phyloP scores from a whole-genome alignment of 1,139 yeast genomes.

The Pichia sp. region DNA sequence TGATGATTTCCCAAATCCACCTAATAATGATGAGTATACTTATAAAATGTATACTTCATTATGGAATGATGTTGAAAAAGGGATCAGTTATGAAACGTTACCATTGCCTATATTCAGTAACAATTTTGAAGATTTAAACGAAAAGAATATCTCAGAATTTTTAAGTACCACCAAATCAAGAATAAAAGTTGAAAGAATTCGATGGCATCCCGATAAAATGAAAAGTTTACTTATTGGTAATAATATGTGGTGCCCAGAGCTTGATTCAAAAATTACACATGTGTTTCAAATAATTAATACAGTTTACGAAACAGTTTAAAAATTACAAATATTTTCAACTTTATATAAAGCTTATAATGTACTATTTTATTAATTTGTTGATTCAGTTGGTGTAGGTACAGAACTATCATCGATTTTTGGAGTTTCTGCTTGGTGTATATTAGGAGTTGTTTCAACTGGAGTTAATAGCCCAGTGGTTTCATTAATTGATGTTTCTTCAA shows the following conservation, averaged over 20 bases:
- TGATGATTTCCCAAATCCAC: not conserved
- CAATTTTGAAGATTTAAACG: slow-evolving; percentile 15
- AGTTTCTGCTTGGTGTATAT: slow-evolving; percentile 5
- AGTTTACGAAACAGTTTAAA: slow-evolving; percentile 28
- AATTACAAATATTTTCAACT: not conserved
- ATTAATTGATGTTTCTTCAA: not conserved
- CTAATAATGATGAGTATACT: slow-evolving; percentile 3
- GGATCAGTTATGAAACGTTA: slow-evolving; percentile 1
- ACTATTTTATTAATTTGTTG: not conserved
- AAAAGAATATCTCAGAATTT: slow-evolving; percentile 24
- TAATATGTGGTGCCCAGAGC: slow-evolving; percentile 2
- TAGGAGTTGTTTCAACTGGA: not conserved
- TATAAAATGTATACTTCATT: slow-evolving; percentile 24
- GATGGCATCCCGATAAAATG: slow-evolving; percentile 68
- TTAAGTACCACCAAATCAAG: slow-evolving; percentile 16
- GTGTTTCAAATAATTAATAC: slow-evolving; percentile 36
- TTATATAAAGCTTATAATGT: not conserved
- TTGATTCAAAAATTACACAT: slow-evolving; percentile 27
- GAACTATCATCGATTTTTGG: slow-evolving; percentile 10
- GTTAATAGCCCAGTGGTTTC: not conserved
- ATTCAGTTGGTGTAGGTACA: slow-evolving; percentile 6
- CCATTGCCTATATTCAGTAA: slow-evolving; percentile 22
- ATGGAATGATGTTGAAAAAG: slow-evolving; percentile 25
- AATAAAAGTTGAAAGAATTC: slow-evolving; percentile 45
- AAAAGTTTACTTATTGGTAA: slow-evolving; percentile 12